Evolutionary conservation across 164 flowering plant species (phyloP).

Genomic region (Tetrastigma voinierianum): DNA sequence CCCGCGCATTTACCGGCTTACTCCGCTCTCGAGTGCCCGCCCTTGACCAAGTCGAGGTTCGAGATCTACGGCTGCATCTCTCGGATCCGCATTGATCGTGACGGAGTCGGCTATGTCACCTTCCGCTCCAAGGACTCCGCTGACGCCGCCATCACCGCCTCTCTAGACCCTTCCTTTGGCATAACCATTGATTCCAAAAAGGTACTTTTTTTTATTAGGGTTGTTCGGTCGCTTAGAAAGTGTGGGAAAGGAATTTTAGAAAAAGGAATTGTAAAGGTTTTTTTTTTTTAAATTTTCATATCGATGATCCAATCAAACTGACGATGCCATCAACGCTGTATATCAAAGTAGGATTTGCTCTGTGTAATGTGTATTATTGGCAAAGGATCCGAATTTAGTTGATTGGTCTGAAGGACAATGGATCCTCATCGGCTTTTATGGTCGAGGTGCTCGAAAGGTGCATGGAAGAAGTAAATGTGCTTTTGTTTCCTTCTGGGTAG

Average conservation of each 20-base stretch:
- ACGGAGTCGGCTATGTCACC: conserved; percentile 55
- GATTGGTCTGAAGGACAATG: conserved; percentile 27
- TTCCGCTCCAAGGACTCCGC: conserved; percentile 70
- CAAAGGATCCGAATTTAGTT: conserved; percentile 64
- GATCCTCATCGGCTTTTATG: conserved; percentile 48
- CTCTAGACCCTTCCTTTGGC: conserved; percentile 59
- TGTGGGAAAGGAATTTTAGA: too few species aligned
- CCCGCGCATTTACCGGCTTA: too few species aligned
- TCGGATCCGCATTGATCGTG: conserved; percentile 68
- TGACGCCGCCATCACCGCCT: conserved; percentile 62
- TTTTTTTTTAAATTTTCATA: background rate
- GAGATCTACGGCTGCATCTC: conserved; percentile 82
- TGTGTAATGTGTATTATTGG: conserved; percentile 75
- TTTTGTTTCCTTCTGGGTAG: conserved; percentile 42
- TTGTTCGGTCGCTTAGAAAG: background rate
- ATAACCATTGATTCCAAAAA: conserved; percentile 49
- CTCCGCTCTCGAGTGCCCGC: conserved; percentile 56
- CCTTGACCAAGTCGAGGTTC: conserved; percentile 73
- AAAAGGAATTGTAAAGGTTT: too few species aligned
- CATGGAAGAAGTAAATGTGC: conserved; percentile 65
- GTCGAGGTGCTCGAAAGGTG: conserved; percentile 63
- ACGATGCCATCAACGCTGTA: background rate
- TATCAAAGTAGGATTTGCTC: conserved; percentile 7
- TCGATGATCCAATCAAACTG: too few species aligned
- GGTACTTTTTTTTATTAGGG: conserved; percentile 25